Percentiles rank a stretch among this genome's conserved stretches.
Evolutionary conservation across 1,284 basidiomycete species (phyloP).

Genomic region (Leccinum pachyderme): DNA sequence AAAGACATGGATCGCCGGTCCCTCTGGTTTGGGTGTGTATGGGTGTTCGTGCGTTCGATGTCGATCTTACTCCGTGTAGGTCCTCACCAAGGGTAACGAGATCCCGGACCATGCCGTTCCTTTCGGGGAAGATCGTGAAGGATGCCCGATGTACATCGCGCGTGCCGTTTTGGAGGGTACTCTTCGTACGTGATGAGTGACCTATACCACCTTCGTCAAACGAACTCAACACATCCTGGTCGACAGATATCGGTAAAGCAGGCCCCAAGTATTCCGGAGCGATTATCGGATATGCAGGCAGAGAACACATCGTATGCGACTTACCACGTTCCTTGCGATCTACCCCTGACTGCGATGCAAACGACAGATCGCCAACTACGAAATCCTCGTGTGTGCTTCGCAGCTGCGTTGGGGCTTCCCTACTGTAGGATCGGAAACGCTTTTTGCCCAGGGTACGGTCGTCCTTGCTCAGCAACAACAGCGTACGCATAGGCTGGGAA

Average conservation of each 20-base stretch:
- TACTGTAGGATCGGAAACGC: conserved; percentile 4
- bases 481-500: not conserved
- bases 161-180: conserved; percentile 33
- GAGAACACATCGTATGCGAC: conserved; percentile 25
- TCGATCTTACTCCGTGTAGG: conserved; percentile 10
- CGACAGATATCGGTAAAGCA: conserved; percentile 31
- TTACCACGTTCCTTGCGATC: not conserved
- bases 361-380: conserved; percentile 24
- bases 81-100: conserved; percentile 28
- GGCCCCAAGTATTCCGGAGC: conserved; percentile 26
- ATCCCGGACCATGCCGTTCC: conserved; percentile 34
- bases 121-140: conserved; percentile 34
- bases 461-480: conserved; percentile 29
- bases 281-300: conserved; percentile 30
- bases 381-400: conserved; percentile 34
- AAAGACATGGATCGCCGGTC: conserved; percentile 27
- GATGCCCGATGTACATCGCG: conserved; percentile 29
- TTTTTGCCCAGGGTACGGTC: conserved; percentile 29
- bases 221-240: not conserved
- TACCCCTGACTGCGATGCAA: not conserved
- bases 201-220: not conserved
- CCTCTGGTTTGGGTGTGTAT: conserved; percentile 34
- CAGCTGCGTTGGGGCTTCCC: conserved; percentile 34
- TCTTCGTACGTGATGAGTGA: conserved; percentile 23
- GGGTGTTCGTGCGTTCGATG: not conserved